Conservation (phyloP, 176 grass and related monocot species). For the Calamus simplicifolius region DNA sequence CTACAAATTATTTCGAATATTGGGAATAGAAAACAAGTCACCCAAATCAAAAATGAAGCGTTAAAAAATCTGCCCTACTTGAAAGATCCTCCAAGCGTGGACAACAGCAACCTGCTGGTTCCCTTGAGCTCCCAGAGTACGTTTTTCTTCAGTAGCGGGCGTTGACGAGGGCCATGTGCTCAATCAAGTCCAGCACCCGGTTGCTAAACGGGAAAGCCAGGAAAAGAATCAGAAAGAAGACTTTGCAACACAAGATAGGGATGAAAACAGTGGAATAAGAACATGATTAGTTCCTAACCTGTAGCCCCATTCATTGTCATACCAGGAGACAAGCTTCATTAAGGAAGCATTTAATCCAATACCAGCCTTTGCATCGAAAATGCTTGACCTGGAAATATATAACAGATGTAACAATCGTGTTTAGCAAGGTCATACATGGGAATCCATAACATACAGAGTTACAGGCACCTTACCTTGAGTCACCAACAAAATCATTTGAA, state of each 20-base stretch:
- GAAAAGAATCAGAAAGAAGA: not conserved
- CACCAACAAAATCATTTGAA: slow-evolving; percentile 84
- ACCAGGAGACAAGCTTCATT: slow-evolving; percentile 91
- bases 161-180: slow-evolving; percentile 62
- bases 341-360: slow-evolving; percentile 71
- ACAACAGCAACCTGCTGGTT: too few relatives aligned
- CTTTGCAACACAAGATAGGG: not conserved
- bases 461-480: slow-evolving; percentile 31
- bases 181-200: slow-evolving; percentile 78
- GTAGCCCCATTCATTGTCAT: slow-evolving; percentile 94
- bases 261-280: not conserved
- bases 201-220: slow-evolving; percentile 30
- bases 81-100: not conserved
- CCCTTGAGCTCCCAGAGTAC: too few relatives aligned
- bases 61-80: slow-evolving; percentile 8
- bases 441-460: too few relatives aligned
- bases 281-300: slow-evolving; percentile 18
- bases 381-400: slow-evolving; percentile 50
- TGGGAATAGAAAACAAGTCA: not conserved
- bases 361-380: slow-evolving; percentile 84
- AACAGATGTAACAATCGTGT: too few relatives aligned
- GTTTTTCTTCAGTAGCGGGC: slow-evolving; percentile 15
- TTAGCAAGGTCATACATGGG: too few relatives aligned
- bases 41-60: slow-evolving; percentile 16
- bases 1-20: too few relatives aligned